These are phyloP conservation scores for Fonsecaea nubica DNA, from an alignment of 2,329 filamentous ascomycete species.

Conservation along the genomic window DNA sequence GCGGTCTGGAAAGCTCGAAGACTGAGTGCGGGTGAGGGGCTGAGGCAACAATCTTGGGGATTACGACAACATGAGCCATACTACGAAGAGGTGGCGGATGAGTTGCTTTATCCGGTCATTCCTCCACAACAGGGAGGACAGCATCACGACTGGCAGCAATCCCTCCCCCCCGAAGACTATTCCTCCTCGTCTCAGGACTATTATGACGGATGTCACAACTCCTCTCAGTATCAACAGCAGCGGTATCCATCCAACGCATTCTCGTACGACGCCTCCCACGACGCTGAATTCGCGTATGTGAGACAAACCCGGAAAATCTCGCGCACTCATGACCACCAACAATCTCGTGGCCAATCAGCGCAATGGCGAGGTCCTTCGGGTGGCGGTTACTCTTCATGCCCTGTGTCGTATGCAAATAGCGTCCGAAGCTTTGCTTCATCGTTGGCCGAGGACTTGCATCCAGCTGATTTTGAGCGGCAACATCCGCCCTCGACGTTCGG, in stretches of 20 bases:
- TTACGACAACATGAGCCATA: constrained; percentile 10
- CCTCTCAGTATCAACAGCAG: not conserved
- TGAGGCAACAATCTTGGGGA: constrained; percentile 23
- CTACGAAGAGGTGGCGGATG: constrained; percentile 20
- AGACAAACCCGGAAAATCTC: constrained; percentile 10
- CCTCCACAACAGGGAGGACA: constrained; percentile 22
- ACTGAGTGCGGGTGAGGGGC: constrained; percentile 24
- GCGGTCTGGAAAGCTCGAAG: constrained; percentile 33
- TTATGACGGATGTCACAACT: constrained; percentile 5
- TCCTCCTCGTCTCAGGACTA: constrained; percentile 14
- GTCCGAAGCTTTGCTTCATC: constrained; percentile 26
- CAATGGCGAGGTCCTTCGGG: constrained; percentile 10
- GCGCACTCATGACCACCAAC: constrained; percentile 9
- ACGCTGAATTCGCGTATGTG: constrained; percentile 15
- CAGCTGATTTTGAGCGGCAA: constrained; percentile 13
- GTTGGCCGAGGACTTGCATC: constrained; percentile 31
- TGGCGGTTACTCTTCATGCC: constrained; percentile 8
- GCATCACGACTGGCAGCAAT: constrained; percentile 8
- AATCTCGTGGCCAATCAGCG: not conserved
- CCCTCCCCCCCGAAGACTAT: constrained; percentile 8
- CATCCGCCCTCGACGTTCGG: constrained; percentile 37
- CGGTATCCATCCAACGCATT: not conserved
- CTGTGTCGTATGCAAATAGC: constrained; percentile 23
- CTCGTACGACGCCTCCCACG: not conserved
- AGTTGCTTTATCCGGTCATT: constrained; percentile 32